A percentile compares a stretch with the other conserved stretches of the same genome.
Conservation (phyloP, 1,284 basidiomycete genomes). For the Melampsora americana region DNA sequence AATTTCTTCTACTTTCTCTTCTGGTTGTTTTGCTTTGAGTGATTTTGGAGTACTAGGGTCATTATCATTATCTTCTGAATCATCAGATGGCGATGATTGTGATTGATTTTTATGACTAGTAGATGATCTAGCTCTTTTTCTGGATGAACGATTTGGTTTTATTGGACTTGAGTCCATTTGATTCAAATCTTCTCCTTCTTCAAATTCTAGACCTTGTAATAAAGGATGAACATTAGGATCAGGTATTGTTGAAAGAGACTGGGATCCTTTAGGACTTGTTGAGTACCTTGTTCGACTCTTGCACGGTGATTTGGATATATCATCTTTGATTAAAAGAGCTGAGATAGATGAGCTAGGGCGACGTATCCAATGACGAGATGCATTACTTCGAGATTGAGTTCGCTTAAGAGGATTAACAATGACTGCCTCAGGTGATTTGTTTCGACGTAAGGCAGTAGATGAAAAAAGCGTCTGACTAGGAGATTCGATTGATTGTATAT, state of each 20-base stretch:
- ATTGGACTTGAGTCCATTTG: not conserved
- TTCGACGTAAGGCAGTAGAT: not conserved
- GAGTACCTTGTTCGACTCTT: not conserved
- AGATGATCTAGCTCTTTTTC: not conserved
- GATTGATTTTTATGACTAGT: not conserved
- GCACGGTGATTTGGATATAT: too few species aligned
- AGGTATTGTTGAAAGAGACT: too few species aligned
- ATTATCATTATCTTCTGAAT: not conserved
- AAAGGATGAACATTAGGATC: slow-evolving; percentile 8
- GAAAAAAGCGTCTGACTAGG: not conserved
- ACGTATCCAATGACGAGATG: not conserved
- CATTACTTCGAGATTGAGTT: not conserved
- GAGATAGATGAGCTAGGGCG: slow-evolving; percentile 18
- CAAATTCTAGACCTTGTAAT: not conserved
- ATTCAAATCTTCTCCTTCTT: not conserved
- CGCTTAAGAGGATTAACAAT: not conserved
- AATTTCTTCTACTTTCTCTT: too few species aligned
- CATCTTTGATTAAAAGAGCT: not conserved
- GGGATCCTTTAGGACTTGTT: not conserved
- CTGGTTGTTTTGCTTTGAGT: not conserved
- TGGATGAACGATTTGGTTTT: not conserved
- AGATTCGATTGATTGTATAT: not conserved
- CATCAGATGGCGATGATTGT: not conserved
- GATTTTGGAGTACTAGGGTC: not conserved
- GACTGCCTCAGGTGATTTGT: not conserved